Base-by-base conservation (phyloP, 495 filamentous ascomycete genomes). In the Tricharina praecox region DNA sequence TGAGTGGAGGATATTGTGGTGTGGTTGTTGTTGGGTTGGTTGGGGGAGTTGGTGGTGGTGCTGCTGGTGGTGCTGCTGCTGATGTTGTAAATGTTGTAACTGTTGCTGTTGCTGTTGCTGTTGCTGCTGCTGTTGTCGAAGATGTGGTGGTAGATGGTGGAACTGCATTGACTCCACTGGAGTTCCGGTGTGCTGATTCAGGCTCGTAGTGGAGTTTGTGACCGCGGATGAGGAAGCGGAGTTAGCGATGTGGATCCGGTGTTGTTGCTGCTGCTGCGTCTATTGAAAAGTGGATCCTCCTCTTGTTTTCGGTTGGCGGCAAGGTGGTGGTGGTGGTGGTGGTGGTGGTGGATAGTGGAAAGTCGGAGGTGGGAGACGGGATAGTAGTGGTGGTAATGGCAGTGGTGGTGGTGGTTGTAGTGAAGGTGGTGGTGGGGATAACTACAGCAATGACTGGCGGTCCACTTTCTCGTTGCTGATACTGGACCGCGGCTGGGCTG, bases 11-110 rank as follows among this genome's bases (percentile, higher is more conserved):
- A n/a, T n/a, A n/a, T n/a, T n/a, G n/a, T n/a, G n/a, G n/a, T 28
- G 48, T 20, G 45, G 47, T 10, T 57, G 53, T n/a, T 58, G 55
- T 5, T 46, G 23, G 4, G 36, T 39, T 33, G 30, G 49, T 13
- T 45, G 33, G 38, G 10, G 49, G n/a, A 42, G 50, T 7, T 28
- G 51, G 25, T 21, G 44, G 43, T 38, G 30, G 45, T 53, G 50
- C 28, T 28, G 47, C 24, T 45, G 47, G 26, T 45, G 37, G 11
- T 32, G 47, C 18, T 49, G 47, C 4, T 45, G 38, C 5, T 26
- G 15, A 3, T 49, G 47, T 9, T 45, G 47, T 13, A 23, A 21
- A 11, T 33, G 23, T 23, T 49, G 47, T 10, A 47, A 23, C 13
- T 32, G 24, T n/a, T 28, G 38, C 16, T 47, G 40, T 11, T 30